Evolutionary conservation across 23 red algal genomes (phyloP).

Genomic region (Gracilaria caudata): DNA sequence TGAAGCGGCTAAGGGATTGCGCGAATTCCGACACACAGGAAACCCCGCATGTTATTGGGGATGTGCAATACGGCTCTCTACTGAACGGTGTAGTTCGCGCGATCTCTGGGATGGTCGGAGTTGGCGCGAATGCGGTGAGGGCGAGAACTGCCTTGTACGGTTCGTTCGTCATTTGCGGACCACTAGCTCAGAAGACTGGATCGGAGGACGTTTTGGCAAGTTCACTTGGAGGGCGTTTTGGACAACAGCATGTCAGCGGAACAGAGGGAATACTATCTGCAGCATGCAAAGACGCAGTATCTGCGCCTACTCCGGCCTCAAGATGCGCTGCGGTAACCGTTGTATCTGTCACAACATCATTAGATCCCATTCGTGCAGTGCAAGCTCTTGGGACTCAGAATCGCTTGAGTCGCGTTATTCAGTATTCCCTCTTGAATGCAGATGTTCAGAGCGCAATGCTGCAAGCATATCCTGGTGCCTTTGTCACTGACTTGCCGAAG

Average conservation of each 20-base stretch:
- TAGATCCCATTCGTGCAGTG: conserved; percentile 44
- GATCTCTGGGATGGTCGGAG: conserved; percentile 33
- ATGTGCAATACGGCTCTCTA: conserved; percentile 51
- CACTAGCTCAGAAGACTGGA: conserved; percentile 33
- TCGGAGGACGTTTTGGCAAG: conserved; percentile 39
- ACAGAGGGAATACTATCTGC: conserved; percentile 39
- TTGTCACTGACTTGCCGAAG: background rate
- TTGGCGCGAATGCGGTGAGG: conserved; percentile 37
- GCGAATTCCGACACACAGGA: conserved; percentile 30
- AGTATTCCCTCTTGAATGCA: conserved; percentile 36
- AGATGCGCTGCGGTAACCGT: conserved; percentile 40
- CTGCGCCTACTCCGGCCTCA: conserved; percentile 34
- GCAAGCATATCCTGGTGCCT: background rate
- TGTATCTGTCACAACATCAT: conserved; percentile 30
- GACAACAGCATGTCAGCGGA: conserved; percentile 53
- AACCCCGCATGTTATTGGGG: conserved; percentile 41
- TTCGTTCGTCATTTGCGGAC: conserved; percentile 53
- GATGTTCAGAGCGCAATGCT: conserved; percentile 18
- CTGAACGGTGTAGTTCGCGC: conserved; percentile 58
- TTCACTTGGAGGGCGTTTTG: conserved; percentile 48
- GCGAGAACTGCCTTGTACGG: conserved; percentile 58
- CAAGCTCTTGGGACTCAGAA: conserved; percentile 45
- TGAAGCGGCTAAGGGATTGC: conserved; percentile 43
- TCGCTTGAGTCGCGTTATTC: conserved; percentile 37
- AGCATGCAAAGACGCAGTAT: conserved; percentile 55